Base-by-base conservation (phyloP, 2,329 filamentous ascomycete species). In the Cytospora piceicola region DNA sequence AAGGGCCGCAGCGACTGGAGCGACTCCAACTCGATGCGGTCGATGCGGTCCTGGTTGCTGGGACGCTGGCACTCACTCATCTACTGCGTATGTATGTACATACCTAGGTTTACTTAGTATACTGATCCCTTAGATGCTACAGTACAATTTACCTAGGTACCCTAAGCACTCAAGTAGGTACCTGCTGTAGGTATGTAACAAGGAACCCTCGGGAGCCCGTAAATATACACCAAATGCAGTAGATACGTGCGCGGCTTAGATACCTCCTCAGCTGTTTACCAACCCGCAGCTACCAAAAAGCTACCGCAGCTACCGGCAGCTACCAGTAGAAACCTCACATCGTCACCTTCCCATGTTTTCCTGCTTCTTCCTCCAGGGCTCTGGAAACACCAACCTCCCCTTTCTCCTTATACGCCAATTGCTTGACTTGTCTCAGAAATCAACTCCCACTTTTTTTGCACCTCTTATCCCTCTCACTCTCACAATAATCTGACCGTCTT, bases 371-470 rank as follows among this genome's bases (percentile, higher is more conserved):
- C n/a, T 22, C 34, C 34, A 36, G 34, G 34, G 34, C 42, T 49
- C n/a, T 24, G 22, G 46, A 49, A 49, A 57, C 36, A 57, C 60
- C 60, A 63, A 63, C 60, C 60, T 63, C 60, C 53, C n/a, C 53
- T 57, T 63, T 63, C 60, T 63, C 53, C 39, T 46, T 49, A 49
- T 62, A 62, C 52, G 53, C 60, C 60, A 56, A 57, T 57, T 62
- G 52, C 54, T 56, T 56, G 53, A 36, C 4, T 56, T 62, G 60
- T 46, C 60, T 55, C 29, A 20, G 36, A 34, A 34, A 49, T 36
- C 30, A 22, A 34, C 59, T 49, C 24, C 49, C 36, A 54, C 59
- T 34, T 42, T 49, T n/a, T 32, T 62, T 36, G n/a, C n/a, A n/a
- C 42, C 34, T 27, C 30, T 51, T n/a, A 24, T 49, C 46, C 46